Percentiles rank a stretch among this genome's conserved stretches.
Conservation (phyloP, 2,329 filamentous ascomycete species). For the Ophiostoma tasmaniense region DNA sequence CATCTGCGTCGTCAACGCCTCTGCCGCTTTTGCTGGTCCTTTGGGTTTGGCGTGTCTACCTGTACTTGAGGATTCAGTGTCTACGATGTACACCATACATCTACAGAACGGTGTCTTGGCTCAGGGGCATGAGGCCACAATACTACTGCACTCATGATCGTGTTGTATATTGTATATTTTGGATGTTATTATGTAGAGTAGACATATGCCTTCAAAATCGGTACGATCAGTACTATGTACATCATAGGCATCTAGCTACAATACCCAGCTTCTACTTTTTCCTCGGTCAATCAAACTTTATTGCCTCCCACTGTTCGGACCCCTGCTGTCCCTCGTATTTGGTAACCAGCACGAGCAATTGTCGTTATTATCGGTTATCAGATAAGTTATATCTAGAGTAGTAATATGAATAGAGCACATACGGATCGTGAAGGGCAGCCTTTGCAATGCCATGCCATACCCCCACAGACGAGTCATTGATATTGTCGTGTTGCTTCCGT, state of each 20-base stretch:
- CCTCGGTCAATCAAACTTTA: not conserved
- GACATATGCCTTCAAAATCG: not conserved
- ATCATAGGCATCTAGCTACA: not conserved
- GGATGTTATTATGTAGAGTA: no score
- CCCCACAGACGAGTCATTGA: no score
- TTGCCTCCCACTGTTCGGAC: not conserved
- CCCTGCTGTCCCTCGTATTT: not conserved
- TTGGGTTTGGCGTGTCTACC: not conserved
- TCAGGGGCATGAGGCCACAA: not conserved
- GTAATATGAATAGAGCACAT: not conserved
- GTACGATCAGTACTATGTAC: not conserved
- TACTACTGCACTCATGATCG: not conserved
- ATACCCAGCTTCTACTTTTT: not conserved
- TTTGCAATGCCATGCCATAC: not conserved
- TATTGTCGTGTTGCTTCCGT: not conserved
- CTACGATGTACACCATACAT: not conserved
- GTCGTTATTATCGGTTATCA: not conserved
- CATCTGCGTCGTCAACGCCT: constrained; percentile 1
- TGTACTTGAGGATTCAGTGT: not conserved
- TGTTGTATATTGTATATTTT: not conserved
- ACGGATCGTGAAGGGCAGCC: not conserved
- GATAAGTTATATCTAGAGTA: no score
- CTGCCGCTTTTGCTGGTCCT: not conserved
- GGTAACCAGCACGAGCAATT: not conserved
- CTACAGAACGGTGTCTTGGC: not conserved